Evolutionary conservation across 2,329 filamentous ascomycete species (phyloP), one percentile per base, ranked within the genome.

Genomic region (Beauveria bassiana): DNA sequence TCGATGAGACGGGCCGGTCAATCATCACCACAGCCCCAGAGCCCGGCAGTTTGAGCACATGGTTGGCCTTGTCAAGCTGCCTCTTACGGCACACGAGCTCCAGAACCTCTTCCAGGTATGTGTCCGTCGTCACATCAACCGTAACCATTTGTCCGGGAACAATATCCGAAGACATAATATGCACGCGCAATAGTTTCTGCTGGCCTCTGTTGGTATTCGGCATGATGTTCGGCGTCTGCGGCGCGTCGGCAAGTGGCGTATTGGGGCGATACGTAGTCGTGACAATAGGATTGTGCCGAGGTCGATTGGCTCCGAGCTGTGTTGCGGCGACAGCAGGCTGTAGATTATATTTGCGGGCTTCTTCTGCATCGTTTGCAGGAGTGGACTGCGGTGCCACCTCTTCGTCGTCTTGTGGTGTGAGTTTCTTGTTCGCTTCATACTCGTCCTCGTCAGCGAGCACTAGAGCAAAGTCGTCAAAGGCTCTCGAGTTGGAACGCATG

Each of bases 401-500:
- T 62, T 83, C 79, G 59, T 84, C 82, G 63, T 86, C 88, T 57
- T 88, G 80, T 5, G 88, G 88, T 3, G 88, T 91, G 59, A 85
- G 70, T 46, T 76, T 79, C 69, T 90, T 84, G 68, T 93, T 92
- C 61, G 89, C 86, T 60, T 79, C 78, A 67, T 86, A 88, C 67
- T 89, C 86, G 12, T 82, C 82, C 62, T 85, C 79, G 1, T 85
- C 87, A 3, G 90, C 90, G 68, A 87, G 84, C 14, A 91, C 88
- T 28, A 96, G 78, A 14, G 87, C 90, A 73, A 96, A 93, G 66
- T 95, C 90, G 67, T 93, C 90, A 77, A 87, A 91, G 1, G 89
- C 86, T 69, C 88, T 91, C 24, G 88, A 89, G 65, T 89, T 87
- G 62, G 88, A 85, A 61, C 90, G 80, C 64, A 80, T 78, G 54